Conservation (phyloP, 805 yeast genomes). For the Tetrapisispora arboricola region DNA sequence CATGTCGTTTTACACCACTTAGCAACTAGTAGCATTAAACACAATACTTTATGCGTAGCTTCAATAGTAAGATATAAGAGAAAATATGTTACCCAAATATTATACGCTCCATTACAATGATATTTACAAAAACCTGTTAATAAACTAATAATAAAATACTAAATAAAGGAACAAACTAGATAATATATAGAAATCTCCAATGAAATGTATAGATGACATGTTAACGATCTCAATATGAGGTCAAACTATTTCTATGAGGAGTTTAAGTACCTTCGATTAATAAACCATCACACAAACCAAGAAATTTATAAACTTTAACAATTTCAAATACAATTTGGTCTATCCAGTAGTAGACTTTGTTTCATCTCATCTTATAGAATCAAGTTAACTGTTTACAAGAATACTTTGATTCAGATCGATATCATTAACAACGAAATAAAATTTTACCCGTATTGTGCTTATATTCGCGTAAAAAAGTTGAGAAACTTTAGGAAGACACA, state of each 20-base stretch:
- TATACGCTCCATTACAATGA: slow-evolving; percentile 60
- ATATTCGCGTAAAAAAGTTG: slow-evolving; percentile 1
- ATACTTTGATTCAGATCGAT: too few relatives aligned
- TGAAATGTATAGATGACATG: too few relatives aligned
- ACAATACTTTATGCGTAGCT: slow-evolving; percentile 88
- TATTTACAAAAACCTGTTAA: background rate
- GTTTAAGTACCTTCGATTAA: too few relatives aligned
- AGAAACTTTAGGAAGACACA: slow-evolving; percentile 1
- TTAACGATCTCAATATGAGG: too few relatives aligned
- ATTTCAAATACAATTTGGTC: too few relatives aligned
- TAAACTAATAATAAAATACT: background rate
- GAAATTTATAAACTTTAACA: too few relatives aligned
- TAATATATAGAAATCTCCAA: background rate
- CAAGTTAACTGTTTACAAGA: too few relatives aligned
- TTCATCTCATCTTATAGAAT: too few relatives aligned
- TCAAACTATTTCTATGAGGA: too few relatives aligned
- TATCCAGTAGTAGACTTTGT: too few relatives aligned
- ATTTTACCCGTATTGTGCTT: background rate
- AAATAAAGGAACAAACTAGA: background rate
- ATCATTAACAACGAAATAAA: slow-evolving; percentile 1
- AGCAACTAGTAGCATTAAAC: slow-evolving; percentile 92
- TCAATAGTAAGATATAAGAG: slow-evolving; percentile 80
- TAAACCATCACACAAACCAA: too few relatives aligned
- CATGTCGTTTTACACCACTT: slow-evolving; percentile 89
- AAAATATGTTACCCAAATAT: slow-evolving; percentile 82